Evolutionary conservation across 164 flowering plant species (phyloP).

Genomic region (Cinnamomum chago): DNA sequence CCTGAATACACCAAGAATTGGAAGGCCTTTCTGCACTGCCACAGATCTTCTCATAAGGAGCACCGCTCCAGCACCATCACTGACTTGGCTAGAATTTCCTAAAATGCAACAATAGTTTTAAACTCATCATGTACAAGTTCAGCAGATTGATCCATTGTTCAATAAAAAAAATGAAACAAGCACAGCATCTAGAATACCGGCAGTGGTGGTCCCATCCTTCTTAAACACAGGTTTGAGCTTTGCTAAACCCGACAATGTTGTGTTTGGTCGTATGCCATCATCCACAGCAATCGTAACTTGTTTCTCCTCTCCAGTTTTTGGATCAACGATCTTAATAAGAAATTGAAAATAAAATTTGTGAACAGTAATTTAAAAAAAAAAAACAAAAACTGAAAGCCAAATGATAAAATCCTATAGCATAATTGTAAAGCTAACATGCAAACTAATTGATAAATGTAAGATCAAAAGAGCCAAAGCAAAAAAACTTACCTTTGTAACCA

Average conservation of each 20-base stretch:
- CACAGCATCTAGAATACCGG: slow-evolving; percentile 48
- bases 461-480: not conserved
- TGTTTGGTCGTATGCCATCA: slow-evolving; percentile 85
- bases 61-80: slow-evolving; percentile 99
- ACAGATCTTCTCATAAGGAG: slow-evolving; percentile 91
- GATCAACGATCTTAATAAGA: slow-evolving; percentile 68
- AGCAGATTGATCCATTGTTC: not conserved
- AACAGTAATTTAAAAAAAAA: not conserved
- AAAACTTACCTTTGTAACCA: slow-evolving; percentile 63
- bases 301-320: slow-evolving; percentile 87
- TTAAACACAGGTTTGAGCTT: slow-evolving; percentile 84
- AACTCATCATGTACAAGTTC: not conserved
- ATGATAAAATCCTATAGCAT: not conserved
- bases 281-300: slow-evolving; percentile 67
- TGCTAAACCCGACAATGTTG: slow-evolving; percentile 55
- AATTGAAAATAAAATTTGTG: too few species aligned
- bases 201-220: slow-evolving; percentile 89
- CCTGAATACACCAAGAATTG: slow-evolving; percentile 97
- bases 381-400: not conserved
- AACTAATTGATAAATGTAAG: not conserved
- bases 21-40: slow-evolving; percentile 79
- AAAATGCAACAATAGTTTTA: not conserved
- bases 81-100: slow-evolving; percentile 98
- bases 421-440: not conserved
- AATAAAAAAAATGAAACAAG: not conserved